Percentiles rank a stretch among this genome's conserved stretches.
Conservation (phyloP, 23 red algal species). For the Chondrus crispus region DNA sequence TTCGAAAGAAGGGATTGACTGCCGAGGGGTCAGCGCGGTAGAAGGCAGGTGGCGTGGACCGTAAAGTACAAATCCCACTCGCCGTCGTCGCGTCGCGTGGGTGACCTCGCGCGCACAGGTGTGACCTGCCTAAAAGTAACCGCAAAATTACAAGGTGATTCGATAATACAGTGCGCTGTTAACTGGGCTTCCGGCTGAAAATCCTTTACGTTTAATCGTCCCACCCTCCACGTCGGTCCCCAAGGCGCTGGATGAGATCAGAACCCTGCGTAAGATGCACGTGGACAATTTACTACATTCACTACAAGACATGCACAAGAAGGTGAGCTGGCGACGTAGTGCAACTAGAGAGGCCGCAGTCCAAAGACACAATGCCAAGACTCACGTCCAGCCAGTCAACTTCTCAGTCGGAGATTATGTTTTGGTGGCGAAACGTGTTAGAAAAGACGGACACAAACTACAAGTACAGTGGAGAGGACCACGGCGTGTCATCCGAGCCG, state of each 20-base stretch:
- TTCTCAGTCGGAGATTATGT: slow-evolving; percentile 3
- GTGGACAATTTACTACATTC: background rate
- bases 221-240: background rate
- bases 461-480: background rate
- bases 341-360: background rate
- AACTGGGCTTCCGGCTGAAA: background rate
- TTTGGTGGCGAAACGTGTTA: background rate
- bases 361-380: background rate
- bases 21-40: no score
- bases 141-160: no score
- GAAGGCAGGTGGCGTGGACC: no score
- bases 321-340: background rate
- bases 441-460: background rate
- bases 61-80: no score
- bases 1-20: no score
- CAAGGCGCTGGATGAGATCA: background rate
- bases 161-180: no score
- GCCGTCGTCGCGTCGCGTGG: no score
- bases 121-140: no score
- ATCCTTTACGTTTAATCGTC: background rate
- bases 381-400: background rate
- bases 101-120: no score
- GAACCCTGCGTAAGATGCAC: background rate
- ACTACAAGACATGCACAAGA: background rate
- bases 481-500: background rate